Evolutionary conservation across 345 rosid species (phyloP).

Genomic region (Garcia nutans): DNA sequence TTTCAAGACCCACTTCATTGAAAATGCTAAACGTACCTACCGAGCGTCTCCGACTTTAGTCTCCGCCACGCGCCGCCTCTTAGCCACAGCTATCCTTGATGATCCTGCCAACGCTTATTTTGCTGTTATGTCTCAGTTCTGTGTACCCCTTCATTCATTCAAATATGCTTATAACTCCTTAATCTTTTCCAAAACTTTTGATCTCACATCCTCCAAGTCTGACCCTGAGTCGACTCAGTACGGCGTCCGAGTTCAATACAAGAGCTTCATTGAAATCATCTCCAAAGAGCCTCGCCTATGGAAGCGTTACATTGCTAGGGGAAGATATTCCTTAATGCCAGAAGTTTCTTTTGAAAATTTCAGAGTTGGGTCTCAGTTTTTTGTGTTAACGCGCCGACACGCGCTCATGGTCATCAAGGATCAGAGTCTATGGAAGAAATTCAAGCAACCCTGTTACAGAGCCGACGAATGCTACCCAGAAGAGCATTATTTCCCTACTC

Average conservation of each 20-base stretch:
- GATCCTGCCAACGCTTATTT: constrained; percentile 87
- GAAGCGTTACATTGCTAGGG: constrained; percentile 82
- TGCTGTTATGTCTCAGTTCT: constrained; percentile 78
- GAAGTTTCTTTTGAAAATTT: constrained; percentile 70
- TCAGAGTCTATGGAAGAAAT: constrained; percentile 73
- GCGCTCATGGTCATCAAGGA: constrained; percentile 67
- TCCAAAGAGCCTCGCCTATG: constrained; percentile 63
- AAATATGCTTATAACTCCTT: constrained; percentile 62
- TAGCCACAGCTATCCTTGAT: constrained; percentile 81
- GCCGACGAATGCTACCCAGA: constrained; percentile 86
- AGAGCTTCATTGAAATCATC: constrained; percentile 76
- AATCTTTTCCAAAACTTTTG: constrained; percentile 48
- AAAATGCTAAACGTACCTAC: constrained; percentile 61
- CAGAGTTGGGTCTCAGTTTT: constrained; percentile 91
- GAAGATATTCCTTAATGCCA: constrained; percentile 72
- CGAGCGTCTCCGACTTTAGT: constrained; percentile 88
- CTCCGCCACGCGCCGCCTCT: constrained; percentile 87
- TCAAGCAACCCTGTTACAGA: constrained; percentile 69
- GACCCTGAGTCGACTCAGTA: constrained; percentile 34
- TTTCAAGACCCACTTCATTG: constrained; percentile 48
- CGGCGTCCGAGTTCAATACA: constrained; percentile 55
- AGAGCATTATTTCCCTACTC: constrained; percentile 94
- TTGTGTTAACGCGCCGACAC: constrained; percentile 73
- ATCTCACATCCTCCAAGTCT: constrained; percentile 37
- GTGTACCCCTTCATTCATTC: constrained; percentile 83